Percentiles rank a stretch among this genome's conserved stretches.
These are phyloP conservation scores for Ambrosiella cleistominuta DNA, from an alignment of 2,329 filamentous ascomycete species.

Conservation along the genomic window DNA sequence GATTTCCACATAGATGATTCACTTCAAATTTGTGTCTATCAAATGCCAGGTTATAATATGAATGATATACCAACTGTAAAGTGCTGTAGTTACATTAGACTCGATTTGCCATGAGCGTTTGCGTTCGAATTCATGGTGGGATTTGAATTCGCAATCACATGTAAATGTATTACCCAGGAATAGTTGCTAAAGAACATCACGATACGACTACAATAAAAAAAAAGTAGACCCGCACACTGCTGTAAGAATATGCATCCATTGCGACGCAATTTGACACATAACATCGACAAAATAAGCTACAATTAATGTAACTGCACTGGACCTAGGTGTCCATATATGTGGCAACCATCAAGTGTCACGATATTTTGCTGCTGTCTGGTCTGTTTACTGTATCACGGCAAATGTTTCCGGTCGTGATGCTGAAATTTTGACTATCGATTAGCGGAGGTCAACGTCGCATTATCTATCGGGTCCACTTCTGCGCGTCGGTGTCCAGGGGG, in stretches of 20 bases:
- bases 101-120: too few species aligned
- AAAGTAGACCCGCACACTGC: neutral
- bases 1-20: too few species aligned
- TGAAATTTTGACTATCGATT: neutral
- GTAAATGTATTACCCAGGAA: neutral
- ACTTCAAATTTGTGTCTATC: too few species aligned
- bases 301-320: neutral
- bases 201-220: neutral
- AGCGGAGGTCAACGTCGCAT: neutral
- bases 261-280: neutral
- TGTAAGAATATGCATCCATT: neutral
- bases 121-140: too few species aligned
- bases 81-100: too few species aligned
- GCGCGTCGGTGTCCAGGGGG: constrained; percentile 10
- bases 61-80: too few species aligned
- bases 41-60: too few species aligned
- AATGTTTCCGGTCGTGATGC: neutral
- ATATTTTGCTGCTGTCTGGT: too few species aligned
- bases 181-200: neutral
- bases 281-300: neutral
- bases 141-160: neutral
- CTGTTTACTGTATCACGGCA: too few species aligned
- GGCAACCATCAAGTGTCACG: too few species aligned
- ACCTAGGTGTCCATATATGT: neutral
- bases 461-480: neutral